Evolutionary conservation across 306 rosid genomes (phyloP).

Genomic region (Cicer chorassanicum): DNA sequence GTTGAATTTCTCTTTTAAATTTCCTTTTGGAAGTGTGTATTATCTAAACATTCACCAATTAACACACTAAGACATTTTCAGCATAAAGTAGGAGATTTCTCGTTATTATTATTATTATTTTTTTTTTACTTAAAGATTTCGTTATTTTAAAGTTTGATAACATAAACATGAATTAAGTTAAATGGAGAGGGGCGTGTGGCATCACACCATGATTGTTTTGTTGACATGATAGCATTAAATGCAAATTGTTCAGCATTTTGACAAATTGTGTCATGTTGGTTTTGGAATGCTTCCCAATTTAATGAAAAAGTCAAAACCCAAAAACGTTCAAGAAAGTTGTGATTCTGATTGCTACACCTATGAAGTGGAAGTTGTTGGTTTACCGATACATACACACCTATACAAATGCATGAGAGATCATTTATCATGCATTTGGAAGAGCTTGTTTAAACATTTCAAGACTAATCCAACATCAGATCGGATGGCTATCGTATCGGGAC

Average conservation of each 20-base stretch:
- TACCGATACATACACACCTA: too few species aligned
- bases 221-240: slow-evolving; percentile 45
- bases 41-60: slow-evolving; percentile 25
- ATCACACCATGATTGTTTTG: slow-evolving; percentile 30
- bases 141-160: slow-evolving; percentile 19
- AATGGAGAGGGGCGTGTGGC: slow-evolving; percentile 48
- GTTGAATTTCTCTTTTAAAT: slow-evolving; percentile 10
- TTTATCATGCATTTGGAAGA: too few species aligned
- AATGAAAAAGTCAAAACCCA: slow-evolving; percentile 41
- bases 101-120: too few species aligned
- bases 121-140: background rate
- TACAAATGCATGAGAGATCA: background rate
- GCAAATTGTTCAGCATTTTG: slow-evolving; percentile 47
- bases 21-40: slow-evolving; percentile 13
- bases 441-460: too few species aligned
- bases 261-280: slow-evolving; percentile 45
- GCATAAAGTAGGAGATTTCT: slow-evolving; percentile 41
- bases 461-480: too few species aligned
- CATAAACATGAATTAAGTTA: slow-evolving; percentile 37
- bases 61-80: slow-evolving; percentile 20
- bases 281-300: slow-evolving; percentile 40
- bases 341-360: slow-evolving; percentile 12
- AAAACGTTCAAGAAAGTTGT: slow-evolving; percentile 36
- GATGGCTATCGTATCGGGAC: too few species aligned
- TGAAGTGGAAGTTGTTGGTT: background rate